Conservation (phyloP, 345 rosid species). For the Salix caprea region DNA sequence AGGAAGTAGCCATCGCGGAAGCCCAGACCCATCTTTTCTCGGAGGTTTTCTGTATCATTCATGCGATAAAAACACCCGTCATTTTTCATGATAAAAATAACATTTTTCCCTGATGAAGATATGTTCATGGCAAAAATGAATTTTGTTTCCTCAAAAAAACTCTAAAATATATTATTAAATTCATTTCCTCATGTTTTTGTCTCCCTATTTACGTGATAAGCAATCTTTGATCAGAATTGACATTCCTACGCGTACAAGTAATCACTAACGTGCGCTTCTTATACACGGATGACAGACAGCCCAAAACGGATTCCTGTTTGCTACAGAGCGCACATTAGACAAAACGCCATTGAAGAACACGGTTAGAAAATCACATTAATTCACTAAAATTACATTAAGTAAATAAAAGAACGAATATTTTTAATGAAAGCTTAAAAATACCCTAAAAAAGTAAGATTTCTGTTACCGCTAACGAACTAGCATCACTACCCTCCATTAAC, state of each 20-base stretch:
- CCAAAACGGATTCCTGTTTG: background rate
- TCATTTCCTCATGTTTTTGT: too few relatives aligned
- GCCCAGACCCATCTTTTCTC: background rate
- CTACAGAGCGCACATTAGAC: background rate
- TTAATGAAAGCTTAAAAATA: background rate
- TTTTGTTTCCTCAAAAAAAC: too few relatives aligned
- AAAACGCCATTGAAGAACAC: background rate
- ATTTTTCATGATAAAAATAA: too few relatives aligned
- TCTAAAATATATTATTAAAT: too few relatives aligned
- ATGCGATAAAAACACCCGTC: too few relatives aligned
- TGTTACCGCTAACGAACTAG: background rate
- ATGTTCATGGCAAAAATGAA: too few relatives aligned
- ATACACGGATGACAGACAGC: background rate
- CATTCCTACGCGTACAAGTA: background rate
- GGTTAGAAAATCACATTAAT: background rate
- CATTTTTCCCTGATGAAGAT: too few relatives aligned
- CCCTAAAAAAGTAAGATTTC: background rate
- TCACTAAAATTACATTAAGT: background rate
- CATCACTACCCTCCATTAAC: background rate
- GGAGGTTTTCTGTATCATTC: too few relatives aligned
- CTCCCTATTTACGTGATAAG: background rate
- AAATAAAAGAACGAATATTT: background rate
- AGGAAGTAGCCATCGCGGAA: background rate
- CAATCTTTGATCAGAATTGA: background rate
- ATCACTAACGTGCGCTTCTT: background rate